Conservation (phyloP, 495 filamentous ascomycete genomes). For the Penicillium herquei region DNA sequence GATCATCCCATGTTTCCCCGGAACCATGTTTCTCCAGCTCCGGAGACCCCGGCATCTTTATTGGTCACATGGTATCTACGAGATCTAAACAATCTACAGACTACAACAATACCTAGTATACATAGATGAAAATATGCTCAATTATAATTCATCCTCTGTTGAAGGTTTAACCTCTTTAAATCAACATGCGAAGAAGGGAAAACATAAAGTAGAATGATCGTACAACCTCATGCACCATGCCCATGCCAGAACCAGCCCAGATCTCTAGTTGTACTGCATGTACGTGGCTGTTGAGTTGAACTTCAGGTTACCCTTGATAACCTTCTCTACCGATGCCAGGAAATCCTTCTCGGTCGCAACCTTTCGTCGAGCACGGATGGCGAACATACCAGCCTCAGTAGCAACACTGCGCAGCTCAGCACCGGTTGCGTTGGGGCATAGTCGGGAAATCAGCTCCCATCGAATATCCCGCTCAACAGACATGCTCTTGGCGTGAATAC, state of each 20-base stretch:
- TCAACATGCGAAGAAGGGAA: slow-evolving; percentile 13
- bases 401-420: slow-evolving; percentile 93
- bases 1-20: background rate
- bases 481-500: slow-evolving; percentile 99
- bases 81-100: too few relatives aligned
- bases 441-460: slow-evolving; percentile 94
- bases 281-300: slow-evolving; percentile 99
- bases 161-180: slow-evolving; percentile 10
- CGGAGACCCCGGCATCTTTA: background rate
- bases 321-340: slow-evolving; percentile 95
- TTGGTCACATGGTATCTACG: too few relatives aligned
- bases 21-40: background rate
- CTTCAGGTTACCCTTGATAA: slow-evolving; percentile 98
- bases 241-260: slow-evolving; percentile 20
- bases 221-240: slow-evolving; percentile 23
- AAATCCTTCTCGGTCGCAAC: slow-evolving; percentile 99
- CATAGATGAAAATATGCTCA: slow-evolving; percentile 5
- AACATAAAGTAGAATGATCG: slow-evolving; percentile 17
- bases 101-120: background rate
- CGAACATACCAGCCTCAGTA: slow-evolving; percentile 99
- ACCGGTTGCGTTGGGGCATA: slow-evolving; percentile 96
- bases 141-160: slow-evolving; percentile 26
- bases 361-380: slow-evolving; percentile 94
- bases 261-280: slow-evolving; percentile 89
- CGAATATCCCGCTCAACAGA: slow-evolving; percentile 97